A percentile compares a stretch with the other conserved stretches of the same genome.
Evolutionary conservation across 2,329 filamentous ascomycete genomes (phyloP).

Genomic region (Verticillium nubilum): DNA sequence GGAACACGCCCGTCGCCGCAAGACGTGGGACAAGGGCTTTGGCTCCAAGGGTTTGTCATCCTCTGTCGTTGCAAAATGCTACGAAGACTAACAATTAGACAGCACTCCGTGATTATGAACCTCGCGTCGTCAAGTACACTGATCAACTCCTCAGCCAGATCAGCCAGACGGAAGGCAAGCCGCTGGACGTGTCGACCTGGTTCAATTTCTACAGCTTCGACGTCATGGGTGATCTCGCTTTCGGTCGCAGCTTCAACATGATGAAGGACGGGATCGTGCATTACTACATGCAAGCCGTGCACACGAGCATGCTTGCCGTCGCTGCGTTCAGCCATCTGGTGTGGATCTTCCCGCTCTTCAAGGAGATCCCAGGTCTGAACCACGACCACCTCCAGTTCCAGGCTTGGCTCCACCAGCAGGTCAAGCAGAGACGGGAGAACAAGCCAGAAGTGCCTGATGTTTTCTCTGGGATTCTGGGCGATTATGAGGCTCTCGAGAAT

Average conservation of each 20-base stretch:
- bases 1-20: conserved; percentile 23
- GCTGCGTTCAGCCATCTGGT: conserved; percentile 17
- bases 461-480: conserved; percentile 24
- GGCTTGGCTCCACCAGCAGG: conserved; percentile 12
- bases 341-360: conserved; percentile 16
- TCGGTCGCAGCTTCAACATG: conserved; percentile 29
- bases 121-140: conserved; percentile 17
- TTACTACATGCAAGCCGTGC: conserved; percentile 18
- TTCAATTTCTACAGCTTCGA: conserved; percentile 32
- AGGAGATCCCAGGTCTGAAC: conserved; percentile 15
- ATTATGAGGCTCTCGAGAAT: conserved; percentile 14
- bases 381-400: conserved; percentile 12
- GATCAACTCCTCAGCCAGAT: conserved; percentile 17
- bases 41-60: conserved; percentile 17
- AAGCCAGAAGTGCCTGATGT: conserved; percentile 19
- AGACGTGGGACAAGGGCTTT: conserved; percentile 26
- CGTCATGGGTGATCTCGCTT: conserved; percentile 35
- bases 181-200: conserved; percentile 23
- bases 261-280: conserved; percentile 19
- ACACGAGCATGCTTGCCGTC: conserved; percentile 16
- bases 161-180: conserved; percentile 11
- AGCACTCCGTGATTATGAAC: conserved; percentile 21
- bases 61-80: no score
- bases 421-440: conserved; percentile 10
- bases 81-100: not conserved